Percentiles rank a stretch among this genome's conserved stretches.
Conservation (phyloP, 2,329 filamentous ascomycete genomes). For the Penicillium oxalicum region DNA sequence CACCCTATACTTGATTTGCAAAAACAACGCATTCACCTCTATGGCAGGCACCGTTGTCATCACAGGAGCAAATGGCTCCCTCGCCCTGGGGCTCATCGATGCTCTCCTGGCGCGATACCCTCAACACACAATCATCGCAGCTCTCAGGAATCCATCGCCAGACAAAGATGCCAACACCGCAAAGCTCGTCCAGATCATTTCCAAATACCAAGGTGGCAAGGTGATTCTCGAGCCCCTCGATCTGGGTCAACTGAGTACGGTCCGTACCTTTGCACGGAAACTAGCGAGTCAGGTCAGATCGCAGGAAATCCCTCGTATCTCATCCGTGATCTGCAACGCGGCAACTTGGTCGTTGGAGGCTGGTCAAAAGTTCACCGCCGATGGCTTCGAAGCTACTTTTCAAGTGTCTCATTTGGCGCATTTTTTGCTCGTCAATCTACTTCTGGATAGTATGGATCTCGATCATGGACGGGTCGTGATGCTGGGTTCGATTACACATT, state of each 20-base stretch:
- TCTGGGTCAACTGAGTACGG: conserved; percentile 29
- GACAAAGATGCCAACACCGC: conserved; percentile 24
- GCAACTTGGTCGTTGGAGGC: conserved; percentile 35
- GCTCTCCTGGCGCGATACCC: conserved; percentile 21
- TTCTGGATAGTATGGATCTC: conserved; percentile 25
- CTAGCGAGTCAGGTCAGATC: conserved; percentile 22
- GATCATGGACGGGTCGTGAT: conserved; percentile 24
- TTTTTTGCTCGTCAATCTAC: conserved; percentile 32
- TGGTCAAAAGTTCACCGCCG: conserved; percentile 29
- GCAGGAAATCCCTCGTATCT: conserved; percentile 27
- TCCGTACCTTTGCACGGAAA: conserved; percentile 31
- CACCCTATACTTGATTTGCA: no score
- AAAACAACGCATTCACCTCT: background rate
- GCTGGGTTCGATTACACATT: conserved; percentile 33
- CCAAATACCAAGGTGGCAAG: conserved; percentile 18
- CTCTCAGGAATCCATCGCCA: conserved; percentile 26
- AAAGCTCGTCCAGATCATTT: conserved; percentile 16
- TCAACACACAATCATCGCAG: conserved; percentile 20
- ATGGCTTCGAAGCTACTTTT: conserved; percentile 37
- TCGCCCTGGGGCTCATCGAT: conserved; percentile 26
- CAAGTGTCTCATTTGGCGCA: conserved; percentile 39
- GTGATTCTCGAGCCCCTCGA: conserved; percentile 34
- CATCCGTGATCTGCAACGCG: conserved; percentile 39
- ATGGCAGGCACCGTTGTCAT: conserved; percentile 25
- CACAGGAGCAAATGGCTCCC: conserved; percentile 30